A percentile compares a stretch with the other conserved stretches of the same genome.
These are phyloP conservation scores for Tylopilus sp. DNA, from an alignment of 1,284 basidiomycete genomes.

Conservation along the genomic window DNA sequence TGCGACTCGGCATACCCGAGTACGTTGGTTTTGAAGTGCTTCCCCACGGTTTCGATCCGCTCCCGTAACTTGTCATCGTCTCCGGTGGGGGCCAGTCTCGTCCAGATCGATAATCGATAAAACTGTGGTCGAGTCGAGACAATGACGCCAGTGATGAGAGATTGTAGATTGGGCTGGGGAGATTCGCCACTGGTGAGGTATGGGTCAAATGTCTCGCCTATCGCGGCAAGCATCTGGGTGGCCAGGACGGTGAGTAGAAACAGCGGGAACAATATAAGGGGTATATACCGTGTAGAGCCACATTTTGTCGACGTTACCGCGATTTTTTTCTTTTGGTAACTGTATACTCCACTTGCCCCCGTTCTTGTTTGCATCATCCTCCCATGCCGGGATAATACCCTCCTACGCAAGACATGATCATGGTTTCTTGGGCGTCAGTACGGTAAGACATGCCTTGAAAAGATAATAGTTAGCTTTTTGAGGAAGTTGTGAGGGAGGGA, in stretches of 20 bases:
- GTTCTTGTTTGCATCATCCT: conserved; percentile 92
- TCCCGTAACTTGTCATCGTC: conserved; percentile 60
- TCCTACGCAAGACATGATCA: conserved; percentile 48
- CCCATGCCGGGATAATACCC: conserved; percentile 95
- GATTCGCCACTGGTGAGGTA: conserved; percentile 53
- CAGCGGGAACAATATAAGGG: conserved; percentile 1
- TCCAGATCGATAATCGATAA: conserved; percentile 97
- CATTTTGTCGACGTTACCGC: conserved; percentile 83
- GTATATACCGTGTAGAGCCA: conserved; percentile 91
- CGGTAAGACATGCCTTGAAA: conserved; percentile 69
- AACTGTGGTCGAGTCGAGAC: conserved; percentile 93
- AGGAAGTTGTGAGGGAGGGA: conserved; percentile 91
- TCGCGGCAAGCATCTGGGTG: conserved; percentile 91
- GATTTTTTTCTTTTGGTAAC: conserved; percentile 92
- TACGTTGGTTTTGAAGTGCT: conserved; percentile 89
- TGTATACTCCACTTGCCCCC: conserved; percentile 99
- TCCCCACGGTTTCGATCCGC: conserved; percentile 65
- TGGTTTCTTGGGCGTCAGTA: conserved; percentile 3
- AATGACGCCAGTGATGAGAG: conserved; percentile 92
- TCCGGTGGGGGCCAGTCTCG: conserved; percentile 68
- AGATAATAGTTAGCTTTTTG: conserved; percentile 98
- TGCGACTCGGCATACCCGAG: conserved; percentile 75
- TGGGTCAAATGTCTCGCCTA: conserved; percentile 94
- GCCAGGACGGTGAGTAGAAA: conserved; percentile 2
- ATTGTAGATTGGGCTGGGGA: conserved; percentile 48